Conservation (phyloP, 441 rosid genomes). For the Arabidopsis hybrid region DNA sequence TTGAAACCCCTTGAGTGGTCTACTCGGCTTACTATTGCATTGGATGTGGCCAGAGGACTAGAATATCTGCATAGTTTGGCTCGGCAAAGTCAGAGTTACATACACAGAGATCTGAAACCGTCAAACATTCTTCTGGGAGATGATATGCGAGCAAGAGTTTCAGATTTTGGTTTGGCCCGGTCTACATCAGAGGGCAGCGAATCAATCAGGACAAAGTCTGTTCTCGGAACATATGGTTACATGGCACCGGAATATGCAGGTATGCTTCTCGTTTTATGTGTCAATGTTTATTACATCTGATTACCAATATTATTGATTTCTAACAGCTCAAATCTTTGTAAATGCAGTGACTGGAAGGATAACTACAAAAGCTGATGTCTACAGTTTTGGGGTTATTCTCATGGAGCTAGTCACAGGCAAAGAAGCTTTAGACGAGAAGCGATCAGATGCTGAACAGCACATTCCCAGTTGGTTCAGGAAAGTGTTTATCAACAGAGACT, state of each 20-base stretch:
- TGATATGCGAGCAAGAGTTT: neutral
- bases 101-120: constrained; percentile 2
- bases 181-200: neutral
- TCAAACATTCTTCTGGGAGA: neutral
- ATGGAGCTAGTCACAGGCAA: neutral
- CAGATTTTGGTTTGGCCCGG: neutral
- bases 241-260: neutral
- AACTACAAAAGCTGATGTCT: neutral
- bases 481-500: neutral
- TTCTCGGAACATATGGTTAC: neutral
- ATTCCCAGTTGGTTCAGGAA: neutral
- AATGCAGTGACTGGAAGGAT: neutral
- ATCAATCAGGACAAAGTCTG: neutral
- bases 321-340: neutral
- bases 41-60: neutral
- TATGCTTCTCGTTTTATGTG: neutral
- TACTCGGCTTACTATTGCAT: neutral
- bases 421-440: neutral
- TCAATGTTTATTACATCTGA: too few species aligned
- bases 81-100: neutral
- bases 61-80: neutral
- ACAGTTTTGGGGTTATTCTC: neutral
- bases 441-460: neutral
- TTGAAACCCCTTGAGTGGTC: neutral
- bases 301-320: too few species aligned